A percentile compares a stretch with the other conserved stretches of the same genome.
These are phyloP conservation scores for Phialemoniopsis sp. DNA, from an alignment of 2,329 filamentous ascomycete genomes.

Conservation along the genomic window DNA sequence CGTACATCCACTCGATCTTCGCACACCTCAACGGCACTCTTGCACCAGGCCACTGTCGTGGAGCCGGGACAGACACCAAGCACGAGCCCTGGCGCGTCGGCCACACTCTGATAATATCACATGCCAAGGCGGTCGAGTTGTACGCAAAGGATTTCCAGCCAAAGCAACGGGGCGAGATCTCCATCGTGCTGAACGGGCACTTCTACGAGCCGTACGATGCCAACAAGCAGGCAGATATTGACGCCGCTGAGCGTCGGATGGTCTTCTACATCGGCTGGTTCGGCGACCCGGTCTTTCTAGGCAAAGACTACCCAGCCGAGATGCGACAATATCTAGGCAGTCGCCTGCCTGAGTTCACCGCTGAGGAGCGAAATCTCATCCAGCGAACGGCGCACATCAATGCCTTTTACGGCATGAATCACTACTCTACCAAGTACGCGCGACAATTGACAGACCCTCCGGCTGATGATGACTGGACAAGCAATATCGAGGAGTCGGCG, in stretches of 20 bases:
- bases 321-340: conserved; percentile 21
- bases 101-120: conserved; percentile 28
- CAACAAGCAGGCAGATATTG: conserved; percentile 14
- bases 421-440: too few relatives aligned
- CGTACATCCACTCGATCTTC: conserved; percentile 30
- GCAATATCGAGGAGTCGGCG: too few relatives aligned
- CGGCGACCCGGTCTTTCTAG: conserved; percentile 28
- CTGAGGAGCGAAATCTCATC: conserved; percentile 17
- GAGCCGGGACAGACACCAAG: conserved; percentile 1
- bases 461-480: too few relatives aligned
- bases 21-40: conserved; percentile 27
- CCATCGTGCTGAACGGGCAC: conserved; percentile 30
- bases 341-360: conserved; percentile 22
- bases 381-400: too few relatives aligned
- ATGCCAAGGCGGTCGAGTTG: conserved; percentile 22
- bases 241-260: conserved; percentile 27
- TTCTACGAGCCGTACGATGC: conserved; percentile 30
- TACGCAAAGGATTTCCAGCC: conserved; percentile 26
- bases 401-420: too few relatives aligned
- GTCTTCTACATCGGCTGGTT: conserved; percentile 34
- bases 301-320: conserved; percentile 12
- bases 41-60: conserved; percentile 18
- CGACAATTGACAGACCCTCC: too few relatives aligned
- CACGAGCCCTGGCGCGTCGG: conserved; percentile 17
- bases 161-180: conserved; percentile 22